phyloP scores from a whole-genome alignment of 2,329 filamentous ascomycete genomes.

The Corinectria fuckeliana region DNA sequence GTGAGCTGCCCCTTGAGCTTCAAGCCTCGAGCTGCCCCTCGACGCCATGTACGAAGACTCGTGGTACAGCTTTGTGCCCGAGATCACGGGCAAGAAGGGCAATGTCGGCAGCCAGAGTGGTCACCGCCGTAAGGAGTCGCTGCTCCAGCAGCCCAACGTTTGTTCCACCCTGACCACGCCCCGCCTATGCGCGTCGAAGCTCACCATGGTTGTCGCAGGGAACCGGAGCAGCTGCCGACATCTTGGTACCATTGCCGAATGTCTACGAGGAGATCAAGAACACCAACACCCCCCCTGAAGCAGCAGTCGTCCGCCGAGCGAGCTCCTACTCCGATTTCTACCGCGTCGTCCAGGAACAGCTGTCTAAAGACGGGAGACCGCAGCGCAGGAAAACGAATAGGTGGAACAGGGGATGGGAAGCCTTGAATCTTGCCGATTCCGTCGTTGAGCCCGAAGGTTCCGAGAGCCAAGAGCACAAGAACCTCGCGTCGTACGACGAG shows the following conservation, averaged over 20 bases:
- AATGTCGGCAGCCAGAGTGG: constrained; percentile 53
- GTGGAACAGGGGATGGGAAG: constrained; percentile 57
- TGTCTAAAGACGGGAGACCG: constrained; percentile 56
- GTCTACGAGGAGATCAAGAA: constrained; percentile 64
- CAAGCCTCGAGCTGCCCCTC: constrained; percentile 20
- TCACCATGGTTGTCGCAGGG: constrained; percentile 51
- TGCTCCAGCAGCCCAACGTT: constrained; percentile 72
- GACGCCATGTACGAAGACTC: constrained; percentile 78
- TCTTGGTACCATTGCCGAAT: constrained; percentile 62
- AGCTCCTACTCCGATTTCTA: constrained; percentile 82
- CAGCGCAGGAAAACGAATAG: constrained; percentile 50
- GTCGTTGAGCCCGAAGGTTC: constrained; percentile 27
- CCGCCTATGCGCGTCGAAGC: constrained; percentile 29
- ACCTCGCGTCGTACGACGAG: constrained; percentile 57
- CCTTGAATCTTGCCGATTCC: constrained; percentile 47
- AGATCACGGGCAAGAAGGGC: constrained; percentile 60
- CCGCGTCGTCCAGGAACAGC: constrained; percentile 63
- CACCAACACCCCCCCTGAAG: constrained; percentile 67
- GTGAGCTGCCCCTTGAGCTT: constrained; percentile 15
- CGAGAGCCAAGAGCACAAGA: constrained; percentile 34
- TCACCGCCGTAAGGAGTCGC: constrained; percentile 72
- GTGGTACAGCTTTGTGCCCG: constrained; percentile 80
- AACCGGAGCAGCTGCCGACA: constrained; percentile 57
- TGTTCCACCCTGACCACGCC: constrained; percentile 15
- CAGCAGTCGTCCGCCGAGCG: constrained; percentile 69